phyloP scores from a whole-genome alignment of 805 yeast species.

The Saccharomycopsis sp. region DNA sequence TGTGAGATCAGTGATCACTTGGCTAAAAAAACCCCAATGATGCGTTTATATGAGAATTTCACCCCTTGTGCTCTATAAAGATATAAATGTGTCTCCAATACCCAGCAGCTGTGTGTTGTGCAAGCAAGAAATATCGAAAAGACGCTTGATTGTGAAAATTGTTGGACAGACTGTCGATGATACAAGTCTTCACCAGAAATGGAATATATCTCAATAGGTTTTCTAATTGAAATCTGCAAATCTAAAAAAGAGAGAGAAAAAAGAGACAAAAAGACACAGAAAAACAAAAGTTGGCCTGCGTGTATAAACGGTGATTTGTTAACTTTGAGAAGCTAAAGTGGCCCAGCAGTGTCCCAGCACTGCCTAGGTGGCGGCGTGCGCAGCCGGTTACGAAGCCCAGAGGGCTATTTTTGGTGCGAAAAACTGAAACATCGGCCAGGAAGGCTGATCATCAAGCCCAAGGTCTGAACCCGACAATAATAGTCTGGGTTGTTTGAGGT shows the following conservation, averaged over 20 bases:
- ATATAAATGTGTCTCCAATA: too few relatives aligned
- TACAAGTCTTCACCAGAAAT: neutral
- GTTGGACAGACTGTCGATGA: neutral
- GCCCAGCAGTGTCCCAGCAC: neutral
- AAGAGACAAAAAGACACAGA: neutral
- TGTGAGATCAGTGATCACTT: too few relatives aligned
- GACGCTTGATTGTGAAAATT: too few relatives aligned
- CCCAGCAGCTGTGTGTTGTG: too few relatives aligned
- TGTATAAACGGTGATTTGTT: neutral
- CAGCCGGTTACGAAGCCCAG: neutral
- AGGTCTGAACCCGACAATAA: too few relatives aligned
- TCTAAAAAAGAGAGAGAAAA: neutral
- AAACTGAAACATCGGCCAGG: neutral
- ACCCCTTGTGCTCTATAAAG: too few relatives aligned
- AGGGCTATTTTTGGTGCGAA: neutral
- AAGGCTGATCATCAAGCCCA: too few relatives aligned
- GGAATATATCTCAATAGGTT: neutral
- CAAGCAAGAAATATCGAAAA: too few relatives aligned
- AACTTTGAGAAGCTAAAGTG: neutral
- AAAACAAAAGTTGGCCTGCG: neutral
- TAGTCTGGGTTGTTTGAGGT: too few relatives aligned
- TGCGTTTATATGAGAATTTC: too few relatives aligned
- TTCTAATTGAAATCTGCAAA: neutral
- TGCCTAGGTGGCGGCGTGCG: neutral
- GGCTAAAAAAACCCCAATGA: too few relatives aligned